These are phyloP conservation scores for Rosa rugosa DNA, from an alignment of 306 rosid species.

Conservation along the genomic window DNA sequence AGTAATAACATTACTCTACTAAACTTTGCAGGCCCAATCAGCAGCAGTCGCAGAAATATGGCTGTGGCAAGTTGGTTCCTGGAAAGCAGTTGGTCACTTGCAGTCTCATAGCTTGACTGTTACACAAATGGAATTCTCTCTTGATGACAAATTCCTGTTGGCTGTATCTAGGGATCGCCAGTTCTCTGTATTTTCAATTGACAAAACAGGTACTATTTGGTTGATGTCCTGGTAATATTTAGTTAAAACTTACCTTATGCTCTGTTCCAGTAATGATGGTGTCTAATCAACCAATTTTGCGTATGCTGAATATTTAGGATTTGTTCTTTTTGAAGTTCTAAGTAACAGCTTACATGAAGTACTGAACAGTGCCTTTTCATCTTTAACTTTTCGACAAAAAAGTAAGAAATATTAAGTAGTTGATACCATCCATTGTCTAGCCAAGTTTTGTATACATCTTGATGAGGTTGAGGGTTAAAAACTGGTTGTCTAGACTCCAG, in stretches of 20 bases:
- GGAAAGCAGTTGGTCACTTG: conserved; percentile 85
- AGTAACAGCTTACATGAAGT: too few relatives aligned
- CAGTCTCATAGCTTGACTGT: conserved; percentile 90
- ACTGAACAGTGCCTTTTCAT: too few relatives aligned
- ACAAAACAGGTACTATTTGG: conserved; percentile 54
- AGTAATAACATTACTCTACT: conserved; percentile 2
- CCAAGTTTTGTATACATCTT: background rate
- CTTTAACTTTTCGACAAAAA: background rate
- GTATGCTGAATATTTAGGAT: background rate
- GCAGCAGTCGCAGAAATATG: conserved; percentile 81
- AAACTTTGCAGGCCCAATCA: conserved; percentile 71
- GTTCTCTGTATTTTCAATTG: conserved; percentile 65
- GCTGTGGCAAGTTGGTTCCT: conserved; percentile 94
- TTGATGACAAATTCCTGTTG: conserved; percentile 70
- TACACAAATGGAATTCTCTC: conserved; percentile 87
- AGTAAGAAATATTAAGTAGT: background rate
- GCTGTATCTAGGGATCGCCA: conserved; percentile 97
- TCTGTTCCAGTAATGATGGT: background rate
- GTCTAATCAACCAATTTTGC: background rate
- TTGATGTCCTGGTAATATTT: background rate
- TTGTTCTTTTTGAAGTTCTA: too few relatives aligned
- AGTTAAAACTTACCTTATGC: background rate
- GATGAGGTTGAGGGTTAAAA: background rate
- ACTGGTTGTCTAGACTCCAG: background rate
- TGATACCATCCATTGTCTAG: background rate